These are phyloP conservation scores for Kwoniella dejecticola DNA, from an alignment of 768 basidiomycete species.

Conservation along the genomic window DNA sequence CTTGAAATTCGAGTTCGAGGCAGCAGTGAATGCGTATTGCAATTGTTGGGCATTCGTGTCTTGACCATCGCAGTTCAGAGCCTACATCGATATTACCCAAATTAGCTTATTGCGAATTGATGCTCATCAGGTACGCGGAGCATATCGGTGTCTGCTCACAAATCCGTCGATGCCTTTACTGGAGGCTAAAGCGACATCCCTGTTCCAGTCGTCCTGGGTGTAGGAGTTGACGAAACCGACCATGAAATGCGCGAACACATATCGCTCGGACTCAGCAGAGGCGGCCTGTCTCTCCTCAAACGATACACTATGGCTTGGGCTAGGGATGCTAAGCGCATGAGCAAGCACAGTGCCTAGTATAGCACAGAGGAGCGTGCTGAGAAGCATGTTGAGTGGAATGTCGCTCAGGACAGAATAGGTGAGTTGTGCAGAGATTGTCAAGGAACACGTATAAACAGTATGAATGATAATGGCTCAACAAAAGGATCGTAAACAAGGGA, in stretches of 20 bases:
- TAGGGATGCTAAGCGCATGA: neutral
- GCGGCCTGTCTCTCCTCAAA: neutral
- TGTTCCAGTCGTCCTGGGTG: constrained; percentile 34
- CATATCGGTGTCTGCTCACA: no score
- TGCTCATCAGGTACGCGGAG: no score
- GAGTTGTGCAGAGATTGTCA: no score
- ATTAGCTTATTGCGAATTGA: no score
- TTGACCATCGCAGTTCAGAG: constrained; percentile 52
- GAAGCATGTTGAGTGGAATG: no score
- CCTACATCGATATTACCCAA: neutral
- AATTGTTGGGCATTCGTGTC: constrained; percentile 47
- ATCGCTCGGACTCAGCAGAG: constrained; percentile 1
- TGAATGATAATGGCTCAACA: no score
- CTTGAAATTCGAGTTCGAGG: constrained; percentile 39
- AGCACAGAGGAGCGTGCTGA: neutral
- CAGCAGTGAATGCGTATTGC: constrained; percentile 45
- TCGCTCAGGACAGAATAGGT: no score
- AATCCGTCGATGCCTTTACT: constrained; percentile 52
- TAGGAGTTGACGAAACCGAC: constrained; percentile 52
- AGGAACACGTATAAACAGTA: no score
- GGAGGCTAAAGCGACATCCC: constrained; percentile 42
- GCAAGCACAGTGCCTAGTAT: neutral
- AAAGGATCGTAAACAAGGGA: no score
- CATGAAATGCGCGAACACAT: constrained; percentile 54
- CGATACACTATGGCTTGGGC: neutral